Evolutionary conservation across 179 eudicot species (phyloP).

Genomic region (Heliamphora pulchella): DNA sequence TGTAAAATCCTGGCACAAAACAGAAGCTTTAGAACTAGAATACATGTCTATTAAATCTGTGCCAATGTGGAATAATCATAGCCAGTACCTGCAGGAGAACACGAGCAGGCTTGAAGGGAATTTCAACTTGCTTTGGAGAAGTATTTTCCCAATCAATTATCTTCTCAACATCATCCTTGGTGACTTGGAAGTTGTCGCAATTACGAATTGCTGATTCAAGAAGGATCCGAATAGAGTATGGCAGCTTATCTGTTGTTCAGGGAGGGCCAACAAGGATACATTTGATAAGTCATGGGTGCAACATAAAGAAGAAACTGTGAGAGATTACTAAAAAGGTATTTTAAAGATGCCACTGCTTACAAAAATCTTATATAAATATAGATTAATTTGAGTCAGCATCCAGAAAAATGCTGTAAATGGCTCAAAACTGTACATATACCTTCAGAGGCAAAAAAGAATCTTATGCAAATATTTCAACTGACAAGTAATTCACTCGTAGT

Average conservation of each 20-base stretch:
- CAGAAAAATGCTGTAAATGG: background rate
- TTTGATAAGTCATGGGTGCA: background rate
- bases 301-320: slow-evolving; percentile 2
- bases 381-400: background rate
- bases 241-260: slow-evolving; percentile 46
- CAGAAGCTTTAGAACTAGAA: background rate
- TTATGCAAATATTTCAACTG: background rate
- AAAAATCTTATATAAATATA: background rate
- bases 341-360: background rate
- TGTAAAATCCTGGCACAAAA: slow-evolving; percentile 47
- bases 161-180: slow-evolving; percentile 64
- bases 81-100: slow-evolving; percentile 53
- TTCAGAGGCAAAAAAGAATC: background rate
- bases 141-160: slow-evolving; percentile 62
- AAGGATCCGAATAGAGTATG: slow-evolving; percentile 61
- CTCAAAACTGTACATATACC: background rate
- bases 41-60: background rate
- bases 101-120: slow-evolving; percentile 77
- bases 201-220: slow-evolving; percentile 67
- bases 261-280: background rate
- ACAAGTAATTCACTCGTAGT: background rate
- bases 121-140: slow-evolving; percentile 60
- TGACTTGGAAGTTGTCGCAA: slow-evolving; percentile 64
- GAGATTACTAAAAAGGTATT: background rate
- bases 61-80: background rate